These are phyloP conservation scores for Calonectria ilicicola DNA, from an alignment of 2,329 filamentous ascomycete genomes.

Conservation along the genomic window DNA sequence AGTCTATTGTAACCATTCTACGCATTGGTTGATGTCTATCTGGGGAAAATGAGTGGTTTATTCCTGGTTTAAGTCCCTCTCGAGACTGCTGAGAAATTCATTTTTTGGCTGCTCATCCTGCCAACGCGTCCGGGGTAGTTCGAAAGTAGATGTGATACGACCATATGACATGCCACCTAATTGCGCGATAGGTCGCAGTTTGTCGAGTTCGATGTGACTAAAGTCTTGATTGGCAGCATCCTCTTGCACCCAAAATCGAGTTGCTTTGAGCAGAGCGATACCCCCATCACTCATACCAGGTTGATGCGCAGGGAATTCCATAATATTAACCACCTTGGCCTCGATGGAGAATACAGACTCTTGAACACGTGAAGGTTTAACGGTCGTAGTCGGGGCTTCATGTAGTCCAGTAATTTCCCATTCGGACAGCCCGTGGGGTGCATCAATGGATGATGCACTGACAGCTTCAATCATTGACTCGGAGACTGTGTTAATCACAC, in stretches of 20 bases:
- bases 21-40: neutral
- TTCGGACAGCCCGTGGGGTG: conserved; percentile 79
- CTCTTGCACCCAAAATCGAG: conserved; percentile 46
- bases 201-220: conserved; percentile 38
- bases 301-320: conserved; percentile 38
- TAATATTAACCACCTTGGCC: conserved; percentile 43
- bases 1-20: neutral
- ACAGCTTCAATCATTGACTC: conserved; percentile 86
- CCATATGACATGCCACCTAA: conserved; percentile 43
- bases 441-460: conserved; percentile 79
- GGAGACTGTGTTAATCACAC: conserved; percentile 83
- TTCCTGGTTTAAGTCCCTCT: neutral
- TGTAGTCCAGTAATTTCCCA: conserved; percentile 75
- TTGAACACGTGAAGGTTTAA: conserved; percentile 39
- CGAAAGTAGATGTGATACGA: conserved; percentile 40
- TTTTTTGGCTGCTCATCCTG: conserved; percentile 34
- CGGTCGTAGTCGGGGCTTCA: conserved; percentile 37
- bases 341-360: conserved; percentile 45
- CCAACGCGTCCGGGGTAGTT: conserved; percentile 41
- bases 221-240: conserved; percentile 39
- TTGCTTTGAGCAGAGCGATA: conserved; percentile 43
- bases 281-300: conserved; percentile 37
- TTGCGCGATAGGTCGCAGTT: conserved; percentile 39
- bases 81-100: conserved; percentile 26
- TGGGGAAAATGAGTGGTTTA: neutral